Conservation (phyloP, 2,329 filamentous ascomycete species). For the Trichoderma breve region DNA sequence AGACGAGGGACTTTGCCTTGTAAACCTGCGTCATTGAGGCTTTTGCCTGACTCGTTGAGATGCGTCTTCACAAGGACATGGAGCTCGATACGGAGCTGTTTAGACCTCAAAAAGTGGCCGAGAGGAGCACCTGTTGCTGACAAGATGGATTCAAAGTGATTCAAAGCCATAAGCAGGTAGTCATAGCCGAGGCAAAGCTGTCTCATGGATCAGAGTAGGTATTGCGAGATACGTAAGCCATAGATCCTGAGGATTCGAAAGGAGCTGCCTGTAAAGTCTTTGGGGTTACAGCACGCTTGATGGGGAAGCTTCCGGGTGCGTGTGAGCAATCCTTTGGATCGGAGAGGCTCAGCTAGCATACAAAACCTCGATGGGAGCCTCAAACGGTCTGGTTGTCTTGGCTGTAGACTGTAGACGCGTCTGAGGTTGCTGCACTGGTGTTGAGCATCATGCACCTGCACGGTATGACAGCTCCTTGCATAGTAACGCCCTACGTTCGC, state of each 20-base stretch:
- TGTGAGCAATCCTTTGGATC: background rate
- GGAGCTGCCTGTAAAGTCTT: background rate
- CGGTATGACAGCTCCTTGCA: too few species aligned
- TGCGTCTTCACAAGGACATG: background rate
- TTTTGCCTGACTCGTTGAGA: conserved; percentile 8
- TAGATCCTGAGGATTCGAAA: background rate
- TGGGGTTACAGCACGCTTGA: background rate
- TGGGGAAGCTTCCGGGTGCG: background rate
- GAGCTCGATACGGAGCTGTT: background rate
- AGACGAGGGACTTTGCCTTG: background rate
- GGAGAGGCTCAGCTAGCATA: background rate
- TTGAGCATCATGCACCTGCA: background rate
- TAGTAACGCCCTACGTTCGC: background rate
- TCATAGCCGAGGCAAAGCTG: background rate
- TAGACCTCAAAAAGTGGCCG: background rate
- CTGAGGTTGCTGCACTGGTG: background rate
- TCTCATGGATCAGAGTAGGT: too few species aligned
- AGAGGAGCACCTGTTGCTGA: background rate
- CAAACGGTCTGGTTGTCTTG: background rate
- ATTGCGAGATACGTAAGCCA: background rate
- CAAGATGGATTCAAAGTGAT: background rate
- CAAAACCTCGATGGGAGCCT: background rate
- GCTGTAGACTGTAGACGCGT: background rate
- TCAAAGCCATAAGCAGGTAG: background rate
- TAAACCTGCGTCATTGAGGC: conserved; percentile 6